A percentile compares a stretch with the other conserved stretches of the same genome.
These are phyloP conservation scores for Aspergillus steynii DNA, from an alignment of 495 filamentous ascomycete species.

Conservation along the genomic window DNA sequence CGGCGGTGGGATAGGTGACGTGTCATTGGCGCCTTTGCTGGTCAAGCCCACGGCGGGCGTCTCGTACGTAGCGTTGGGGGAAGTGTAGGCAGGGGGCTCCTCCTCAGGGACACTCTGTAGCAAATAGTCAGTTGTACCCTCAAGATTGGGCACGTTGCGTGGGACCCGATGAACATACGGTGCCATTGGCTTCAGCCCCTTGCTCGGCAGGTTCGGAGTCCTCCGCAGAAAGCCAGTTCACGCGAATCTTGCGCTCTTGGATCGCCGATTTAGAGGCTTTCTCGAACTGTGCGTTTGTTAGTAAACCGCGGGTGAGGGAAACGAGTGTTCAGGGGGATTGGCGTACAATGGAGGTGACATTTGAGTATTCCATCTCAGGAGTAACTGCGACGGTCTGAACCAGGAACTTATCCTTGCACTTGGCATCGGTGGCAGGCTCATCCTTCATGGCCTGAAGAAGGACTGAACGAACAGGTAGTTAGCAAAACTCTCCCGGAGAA, in stretches of 20 bases:
- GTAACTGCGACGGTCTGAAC: constrained; percentile 91
- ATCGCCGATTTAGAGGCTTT: constrained; percentile 73
- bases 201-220: constrained; percentile 47
- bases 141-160: constrained; percentile 3
- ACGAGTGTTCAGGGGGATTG: not conserved
- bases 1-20: constrained; percentile 40
- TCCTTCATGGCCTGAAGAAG: constrained; percentile 97
- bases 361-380: constrained; percentile 77
- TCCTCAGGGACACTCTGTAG: constrained; percentile 35
- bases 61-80: constrained; percentile 52
- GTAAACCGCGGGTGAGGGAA: constrained; percentile 1
- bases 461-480: constrained; percentile 51
- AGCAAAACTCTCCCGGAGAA: not conserved
- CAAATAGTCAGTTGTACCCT: constrained; percentile 4
- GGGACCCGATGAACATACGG: constrained; percentile 32
- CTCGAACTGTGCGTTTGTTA: constrained; percentile 54
- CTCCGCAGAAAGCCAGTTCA: constrained; percentile 67
- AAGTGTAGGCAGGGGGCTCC: constrained; percentile 57
- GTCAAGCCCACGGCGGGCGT: constrained; percentile 47
- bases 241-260: constrained; percentile 95
- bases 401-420: constrained; percentile 97
- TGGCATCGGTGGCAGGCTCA: constrained; percentile 79
- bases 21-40: constrained; percentile 30
- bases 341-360: constrained; percentile 77
- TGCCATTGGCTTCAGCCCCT: constrained; percentile 45